Evolutionary conservation across 1,284 basidiomycete genomes (phyloP), one percentile per base, ranked within the genome.

Genomic region (Sporisorium sorghi): DNA sequence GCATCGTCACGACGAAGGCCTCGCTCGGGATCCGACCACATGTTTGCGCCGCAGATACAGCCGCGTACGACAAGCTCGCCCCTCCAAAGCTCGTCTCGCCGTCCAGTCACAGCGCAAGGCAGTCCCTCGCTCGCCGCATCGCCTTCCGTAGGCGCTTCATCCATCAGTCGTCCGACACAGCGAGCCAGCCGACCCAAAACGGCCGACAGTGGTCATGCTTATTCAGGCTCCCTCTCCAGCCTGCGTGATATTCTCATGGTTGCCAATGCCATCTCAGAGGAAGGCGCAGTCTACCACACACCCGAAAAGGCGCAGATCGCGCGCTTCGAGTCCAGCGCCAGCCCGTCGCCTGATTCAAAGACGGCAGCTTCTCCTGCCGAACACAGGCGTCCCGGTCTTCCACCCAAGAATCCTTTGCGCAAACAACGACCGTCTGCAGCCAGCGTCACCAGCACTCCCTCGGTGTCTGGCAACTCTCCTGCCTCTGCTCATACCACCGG

Each of bases 331-430:
- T 26, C 51, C 2, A 55, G 23, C 42, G 8, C 30, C 0, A 52
- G 42, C 17, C 21, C 24, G 1, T 43, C 50, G n/a, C 9, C 55
- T 23, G n/a, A 51, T 12, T 35, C 52, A 6, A 50, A 33, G 6
- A 12, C 33, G 6, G 35, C 28, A 12, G 35, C 37, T 9, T 60
- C 64, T 5, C 60, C 60, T 2, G 30, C 19, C 44, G 65, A 61
- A 7, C 28, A 42, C 4, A 58, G 28, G 48, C 50, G 58, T 30
- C 73, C 73, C 7, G 73, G 73, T 3, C 43, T 75, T 15, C 73
- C 73, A 12, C 73, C 73, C 5, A 75, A 75, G 54, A 75, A 75
- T 47, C 73, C 73, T 12, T 54, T 75, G 2, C 73, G 73, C 12
- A 71, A 61, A 17, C 68, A 71, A n/a, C 47, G 63, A 26, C 72